These are phyloP conservation scores for Fusarium humuli DNA, from an alignment of 2,329 filamentous ascomycete species.

Conservation along the genomic window DNA sequence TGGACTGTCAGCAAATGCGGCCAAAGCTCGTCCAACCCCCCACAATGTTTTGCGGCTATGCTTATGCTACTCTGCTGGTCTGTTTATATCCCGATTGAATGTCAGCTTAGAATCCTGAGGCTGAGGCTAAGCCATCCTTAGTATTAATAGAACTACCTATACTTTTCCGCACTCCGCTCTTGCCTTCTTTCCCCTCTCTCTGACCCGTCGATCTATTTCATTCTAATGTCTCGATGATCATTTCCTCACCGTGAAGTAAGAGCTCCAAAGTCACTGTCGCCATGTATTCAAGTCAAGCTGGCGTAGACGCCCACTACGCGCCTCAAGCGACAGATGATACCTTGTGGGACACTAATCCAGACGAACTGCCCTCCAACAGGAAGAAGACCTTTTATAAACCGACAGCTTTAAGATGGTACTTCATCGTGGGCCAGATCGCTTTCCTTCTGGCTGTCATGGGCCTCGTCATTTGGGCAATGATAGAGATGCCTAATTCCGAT, in stretches of 20 bases:
- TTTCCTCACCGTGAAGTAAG: neutral
- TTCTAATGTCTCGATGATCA: neutral
- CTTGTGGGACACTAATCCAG: constrained; percentile 33
- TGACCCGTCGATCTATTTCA: neutral
- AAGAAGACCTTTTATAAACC: constrained; percentile 41
- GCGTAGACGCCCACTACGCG: constrained; percentile 39
- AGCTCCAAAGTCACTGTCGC: neutral
- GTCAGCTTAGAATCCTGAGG: constrained; percentile 10
- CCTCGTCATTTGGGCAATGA: constrained; percentile 41
- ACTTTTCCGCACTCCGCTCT: neutral
- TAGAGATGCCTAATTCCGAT: constrained; percentile 44
- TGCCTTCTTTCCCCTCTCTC: neutral
- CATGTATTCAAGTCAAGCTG: constrained; percentile 39
- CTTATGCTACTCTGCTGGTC: constrained; percentile 14
- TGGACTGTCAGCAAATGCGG: constrained; percentile 1
- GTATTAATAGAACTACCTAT: neutral
- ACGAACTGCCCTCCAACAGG: constrained; percentile 25
- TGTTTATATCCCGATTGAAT: constrained; percentile 14
- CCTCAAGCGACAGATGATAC: constrained; percentile 42
- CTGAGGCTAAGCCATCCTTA: neutral
- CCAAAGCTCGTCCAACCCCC: neutral
- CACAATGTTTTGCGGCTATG: neutral
- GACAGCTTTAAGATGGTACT: constrained; percentile 46
- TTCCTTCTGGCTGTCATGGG: constrained; percentile 39
- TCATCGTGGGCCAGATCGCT: constrained; percentile 30